These are phyloP conservation scores for Mycena epipterygia DNA, from an alignment of 768 basidiomycete species.

Conservation along the genomic window DNA sequence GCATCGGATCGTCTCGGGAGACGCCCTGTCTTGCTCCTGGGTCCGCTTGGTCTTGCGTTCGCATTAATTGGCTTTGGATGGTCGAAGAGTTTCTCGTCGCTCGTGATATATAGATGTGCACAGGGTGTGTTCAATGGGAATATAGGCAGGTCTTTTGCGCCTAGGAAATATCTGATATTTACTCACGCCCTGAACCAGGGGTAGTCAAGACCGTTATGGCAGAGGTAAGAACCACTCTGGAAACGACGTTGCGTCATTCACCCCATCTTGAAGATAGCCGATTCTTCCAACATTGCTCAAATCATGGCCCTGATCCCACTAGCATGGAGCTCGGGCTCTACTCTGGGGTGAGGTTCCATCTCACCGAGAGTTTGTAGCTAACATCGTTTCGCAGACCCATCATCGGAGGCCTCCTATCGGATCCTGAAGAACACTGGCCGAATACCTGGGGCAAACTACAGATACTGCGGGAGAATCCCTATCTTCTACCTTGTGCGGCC, in stretches of 20 bases:
- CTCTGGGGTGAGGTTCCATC: slow-evolving; percentile 30
- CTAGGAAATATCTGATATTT: background rate
- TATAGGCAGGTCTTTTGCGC: slow-evolving; percentile 21
- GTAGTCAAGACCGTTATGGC: slow-evolving; percentile 47
- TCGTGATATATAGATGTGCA: slow-evolving; percentile 41
- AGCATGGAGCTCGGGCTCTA: slow-evolving; percentile 36
- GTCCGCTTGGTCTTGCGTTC: slow-evolving; percentile 45
- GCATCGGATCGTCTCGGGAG: slow-evolving; percentile 49
- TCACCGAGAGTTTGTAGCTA: background rate
- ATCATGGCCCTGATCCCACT: slow-evolving; percentile 36
- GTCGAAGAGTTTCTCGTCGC: slow-evolving; percentile 41
- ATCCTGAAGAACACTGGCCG: slow-evolving; percentile 43
- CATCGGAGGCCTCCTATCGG: slow-evolving; percentile 43
- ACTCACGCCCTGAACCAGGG: slow-evolving; percentile 19
- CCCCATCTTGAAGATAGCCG: slow-evolving; percentile 30
- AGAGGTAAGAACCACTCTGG: slow-evolving; percentile 36
- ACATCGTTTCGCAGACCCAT: slow-evolving; percentile 28
- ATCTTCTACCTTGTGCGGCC: slow-evolving; percentile 47
- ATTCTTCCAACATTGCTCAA: slow-evolving; percentile 38
- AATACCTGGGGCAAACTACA: slow-evolving; percentile 37
- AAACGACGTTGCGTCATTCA: background rate
- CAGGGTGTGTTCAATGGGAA: slow-evolving; percentile 48
- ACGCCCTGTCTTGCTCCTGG: slow-evolving; percentile 47
- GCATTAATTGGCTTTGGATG: slow-evolving; percentile 47
- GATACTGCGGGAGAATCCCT: slow-evolving; percentile 45